phyloP scores from a whole-genome alignment of 1,284 basidiomycete genomes.

The Salmacisia buchloeana region DNA sequence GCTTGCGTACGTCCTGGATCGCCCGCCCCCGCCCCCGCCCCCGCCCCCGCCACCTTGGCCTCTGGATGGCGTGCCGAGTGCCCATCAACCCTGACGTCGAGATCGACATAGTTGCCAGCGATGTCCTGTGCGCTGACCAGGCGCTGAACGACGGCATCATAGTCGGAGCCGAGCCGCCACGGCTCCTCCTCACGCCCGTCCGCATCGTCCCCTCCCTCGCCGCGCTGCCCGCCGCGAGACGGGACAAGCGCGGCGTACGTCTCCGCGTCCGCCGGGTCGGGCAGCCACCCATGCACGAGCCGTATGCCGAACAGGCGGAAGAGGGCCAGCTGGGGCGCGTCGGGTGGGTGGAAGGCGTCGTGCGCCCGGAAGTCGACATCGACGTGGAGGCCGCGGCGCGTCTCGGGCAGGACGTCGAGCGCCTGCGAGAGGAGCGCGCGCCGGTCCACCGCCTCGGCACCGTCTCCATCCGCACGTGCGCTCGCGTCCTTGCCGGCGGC shows the following conservation, averaged over 20 bases:
- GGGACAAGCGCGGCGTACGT: conserved; percentile 55
- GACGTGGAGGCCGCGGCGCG: conserved; percentile 60
- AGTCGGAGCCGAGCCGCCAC: neutral
- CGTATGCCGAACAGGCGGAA: conserved; percentile 75
- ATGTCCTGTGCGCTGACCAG: conserved; percentile 1
- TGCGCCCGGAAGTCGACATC: conserved; percentile 33
- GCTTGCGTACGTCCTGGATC: neutral
- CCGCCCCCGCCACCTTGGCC: neutral
- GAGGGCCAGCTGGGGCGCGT: conserved; percentile 63
- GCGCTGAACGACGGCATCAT: conserved; percentile 1
- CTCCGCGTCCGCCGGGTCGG: conserved; percentile 66
- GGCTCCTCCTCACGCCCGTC: neutral
- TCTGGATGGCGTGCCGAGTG: neutral
- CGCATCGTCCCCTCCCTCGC: neutral
- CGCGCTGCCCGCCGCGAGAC: neutral
- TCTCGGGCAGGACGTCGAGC: conserved; percentile 72
- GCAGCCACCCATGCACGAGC: conserved; percentile 87
- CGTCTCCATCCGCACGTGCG: conserved; percentile 40
- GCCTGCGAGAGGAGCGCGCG: conserved; percentile 62
- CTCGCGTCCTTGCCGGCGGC: too few relatives aligned
- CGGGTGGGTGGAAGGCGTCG: conserved; percentile 22
- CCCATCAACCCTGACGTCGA: neutral
- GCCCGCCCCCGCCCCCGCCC: neutral
- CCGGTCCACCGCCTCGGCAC: conserved; percentile 24
- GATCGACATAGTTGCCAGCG: conserved; percentile 1